Evolutionary conservation across 1,139 yeast genomes (phyloP).

Genomic region (Oligophagozyma castellii): DNA sequence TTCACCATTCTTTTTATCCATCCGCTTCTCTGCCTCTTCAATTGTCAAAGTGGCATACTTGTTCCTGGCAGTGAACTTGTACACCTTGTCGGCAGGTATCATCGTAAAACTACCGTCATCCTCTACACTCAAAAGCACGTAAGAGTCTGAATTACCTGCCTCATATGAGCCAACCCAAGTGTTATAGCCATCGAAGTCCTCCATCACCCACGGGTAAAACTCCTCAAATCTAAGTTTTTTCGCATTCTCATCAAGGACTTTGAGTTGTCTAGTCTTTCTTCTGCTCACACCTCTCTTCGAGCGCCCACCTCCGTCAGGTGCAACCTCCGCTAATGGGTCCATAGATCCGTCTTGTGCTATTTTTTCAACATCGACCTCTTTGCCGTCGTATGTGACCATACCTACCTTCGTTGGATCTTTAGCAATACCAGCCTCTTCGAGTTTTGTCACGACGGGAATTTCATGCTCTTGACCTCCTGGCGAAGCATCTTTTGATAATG

Average conservation of each 20-base stretch:
- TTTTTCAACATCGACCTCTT: conserved; percentile 17
- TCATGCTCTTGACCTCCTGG: conserved; percentile 3
- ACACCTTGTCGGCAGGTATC: conserved; percentile 91
- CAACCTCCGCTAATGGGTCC: conserved; percentile 44
- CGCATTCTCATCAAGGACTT: conserved; percentile 66
- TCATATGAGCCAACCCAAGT: conserved; percentile 95
- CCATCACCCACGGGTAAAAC: conserved; percentile 95
- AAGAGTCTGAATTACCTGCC: conserved; percentile 82
- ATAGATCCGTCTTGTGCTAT: conserved; percentile 18
- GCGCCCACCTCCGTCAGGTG: conserved; percentile 90
- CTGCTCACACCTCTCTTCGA: conserved; percentile 52
- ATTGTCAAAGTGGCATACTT: conserved; percentile 85
- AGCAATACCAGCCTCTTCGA: conserved; percentile 24
- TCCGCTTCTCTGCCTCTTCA: conserved; percentile 92
- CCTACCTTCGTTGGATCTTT: conserved; percentile 27
- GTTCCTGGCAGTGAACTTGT: conserved; percentile 85
- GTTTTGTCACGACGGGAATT: conserved; percentile 15
- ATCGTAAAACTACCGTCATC: conserved; percentile 71
- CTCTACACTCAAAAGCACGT: conserved; percentile 76
- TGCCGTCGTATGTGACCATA: conserved; percentile 25
- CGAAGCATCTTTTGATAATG: conserved; percentile 3
- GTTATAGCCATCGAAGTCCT: conserved; percentile 86
- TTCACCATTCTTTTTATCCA: conserved; percentile 62
- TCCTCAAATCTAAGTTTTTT: conserved; percentile 84
- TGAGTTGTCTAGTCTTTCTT: conserved; percentile 75